These are phyloP conservation scores for Barnettozyma californica DNA, from an alignment of 805 yeast genomes.

Conservation along the genomic window DNA sequence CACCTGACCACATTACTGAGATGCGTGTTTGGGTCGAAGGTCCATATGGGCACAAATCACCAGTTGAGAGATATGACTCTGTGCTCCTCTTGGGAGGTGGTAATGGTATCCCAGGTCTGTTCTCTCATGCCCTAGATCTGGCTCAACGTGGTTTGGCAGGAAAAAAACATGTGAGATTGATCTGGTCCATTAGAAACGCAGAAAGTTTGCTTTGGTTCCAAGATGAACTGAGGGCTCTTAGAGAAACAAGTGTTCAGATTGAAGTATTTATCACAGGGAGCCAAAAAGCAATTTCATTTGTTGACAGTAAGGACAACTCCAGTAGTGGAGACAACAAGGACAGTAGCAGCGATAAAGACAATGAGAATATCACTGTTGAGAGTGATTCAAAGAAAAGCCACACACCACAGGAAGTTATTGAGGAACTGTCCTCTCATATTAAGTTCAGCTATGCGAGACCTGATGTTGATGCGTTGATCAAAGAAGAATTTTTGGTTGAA, in stretches of 20 bases:
- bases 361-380: background rate
- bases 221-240: constrained; percentile 35
- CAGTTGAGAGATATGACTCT: constrained; percentile 31
- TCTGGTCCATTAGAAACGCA: constrained; percentile 60
- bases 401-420: background rate
- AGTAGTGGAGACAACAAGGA: constrained; percentile 1
- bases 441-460: constrained; percentile 44
- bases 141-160: constrained; percentile 16
- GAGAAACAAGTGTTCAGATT: constrained; percentile 23
- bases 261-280: constrained; percentile 35
- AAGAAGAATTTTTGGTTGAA: constrained; percentile 31
- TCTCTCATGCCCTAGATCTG: constrained; percentile 32
- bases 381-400: background rate
- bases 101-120: constrained; percentile 46
- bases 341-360: background rate
- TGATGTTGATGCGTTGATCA: constrained; percentile 29
- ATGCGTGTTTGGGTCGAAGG: constrained; percentile 46
- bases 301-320: background rate
- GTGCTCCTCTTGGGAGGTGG: constrained; percentile 44
- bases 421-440: constrained; percentile 11
- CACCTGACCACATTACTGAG: constrained; percentile 24
- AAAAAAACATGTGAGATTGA: constrained; percentile 36
- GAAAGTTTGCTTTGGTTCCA: constrained; percentile 44
- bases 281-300: background rate
- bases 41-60: constrained; percentile 46